phyloP scores from a whole-genome alignment of 768 basidiomycete species.

The Leccinum aurantiacum region DNA sequence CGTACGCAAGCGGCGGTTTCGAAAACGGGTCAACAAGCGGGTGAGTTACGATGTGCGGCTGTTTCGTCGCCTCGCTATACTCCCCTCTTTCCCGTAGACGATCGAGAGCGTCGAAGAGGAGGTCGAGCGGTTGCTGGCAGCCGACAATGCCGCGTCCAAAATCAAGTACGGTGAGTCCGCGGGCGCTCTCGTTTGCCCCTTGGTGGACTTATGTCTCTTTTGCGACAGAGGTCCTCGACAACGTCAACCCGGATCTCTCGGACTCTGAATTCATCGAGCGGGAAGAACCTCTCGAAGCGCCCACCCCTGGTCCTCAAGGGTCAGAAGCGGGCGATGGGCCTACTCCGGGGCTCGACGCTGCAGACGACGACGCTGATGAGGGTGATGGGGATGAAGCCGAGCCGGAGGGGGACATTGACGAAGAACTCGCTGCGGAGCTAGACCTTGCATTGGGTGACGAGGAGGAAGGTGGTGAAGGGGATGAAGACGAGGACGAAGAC shows the following conservation, averaged over 20 bases:
- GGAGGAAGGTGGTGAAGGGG: conserved; percentile 61
- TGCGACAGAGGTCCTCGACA: conserved; percentile 73
- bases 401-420: conserved; percentile 80
- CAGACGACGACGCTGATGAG: conserved; percentile 59
- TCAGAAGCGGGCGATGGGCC: conserved; percentile 65
- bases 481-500: conserved; percentile 64
- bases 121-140: conserved; percentile 82
- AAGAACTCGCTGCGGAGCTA: conserved; percentile 84
- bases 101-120: conserved; percentile 95
- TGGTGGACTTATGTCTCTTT: background rate
- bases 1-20: conserved; percentile 87
- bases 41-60: conserved; percentile 40
- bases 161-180: conserved; percentile 67
- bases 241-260: conserved; percentile 87
- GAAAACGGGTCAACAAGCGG: conserved; percentile 82
- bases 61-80: background rate
- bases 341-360: conserved; percentile 53
- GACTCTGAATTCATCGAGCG: conserved; percentile 85
- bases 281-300: conserved; percentile 58
- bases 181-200: background rate
- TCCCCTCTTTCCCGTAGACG: conserved; percentile 47
- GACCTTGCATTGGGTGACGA: conserved; percentile 77
- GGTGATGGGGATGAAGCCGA: conserved; percentile 61
- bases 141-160: conserved; percentile 71
- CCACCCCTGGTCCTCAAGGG: conserved; percentile 66